Evolutionary conservation across 192 early-diverging fungal genomes (phyloP), one percentile per base, ranked within the genome.

Genomic region (Mortierella hygrophila): DNA sequence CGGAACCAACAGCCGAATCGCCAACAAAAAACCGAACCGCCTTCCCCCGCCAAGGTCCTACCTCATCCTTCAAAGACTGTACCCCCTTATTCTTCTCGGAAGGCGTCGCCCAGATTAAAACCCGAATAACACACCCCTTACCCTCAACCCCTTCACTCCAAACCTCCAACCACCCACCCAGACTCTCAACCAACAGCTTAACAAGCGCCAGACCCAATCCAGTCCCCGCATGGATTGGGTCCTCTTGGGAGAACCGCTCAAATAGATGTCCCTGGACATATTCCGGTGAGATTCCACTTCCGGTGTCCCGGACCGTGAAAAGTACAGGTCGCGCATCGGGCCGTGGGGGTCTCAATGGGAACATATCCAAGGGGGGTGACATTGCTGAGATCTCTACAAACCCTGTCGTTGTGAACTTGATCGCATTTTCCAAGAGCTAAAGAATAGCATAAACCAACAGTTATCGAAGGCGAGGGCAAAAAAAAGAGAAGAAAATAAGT

Each of bases 361-460:
- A 55, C 18, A 54, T 54, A 35, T 55, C 21, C 26, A 72, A 54
- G 10, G 79, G 82, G 15, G 83, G 80, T 29, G 74, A 81, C 6
- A 78, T 60, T 2, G 91, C 81, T 9, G 79, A 89, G 20, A 92
- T 68, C 29, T 91, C 85, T 4, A 92, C 90, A 54, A 83, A 90
- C 3, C 91, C 91, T 13, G 85, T 77, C 20, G 82, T 82, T 11
- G 91, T 92, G 42, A 92, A 92, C 69, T 91, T 92, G 60, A 92
- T 76, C 11, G 90, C 83, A 78, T 92, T 92, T 8, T 88, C 88
- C 6, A 83, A 26, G 13, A 83, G 77, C 74, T 82, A 46, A 46
- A 2, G 4, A 44, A 6, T 57, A 63, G 13, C n/a, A 52, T 6
- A 16, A 54, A n/a, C 54, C 4, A 35, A 21, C 8, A 13, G n/a